A percentile compares a stretch with the other conserved stretches of the same genome.
These are phyloP conservation scores for Cyanidium caldarium DNA, from an alignment of 23 red algal species.

Conservation along the genomic window DNA sequence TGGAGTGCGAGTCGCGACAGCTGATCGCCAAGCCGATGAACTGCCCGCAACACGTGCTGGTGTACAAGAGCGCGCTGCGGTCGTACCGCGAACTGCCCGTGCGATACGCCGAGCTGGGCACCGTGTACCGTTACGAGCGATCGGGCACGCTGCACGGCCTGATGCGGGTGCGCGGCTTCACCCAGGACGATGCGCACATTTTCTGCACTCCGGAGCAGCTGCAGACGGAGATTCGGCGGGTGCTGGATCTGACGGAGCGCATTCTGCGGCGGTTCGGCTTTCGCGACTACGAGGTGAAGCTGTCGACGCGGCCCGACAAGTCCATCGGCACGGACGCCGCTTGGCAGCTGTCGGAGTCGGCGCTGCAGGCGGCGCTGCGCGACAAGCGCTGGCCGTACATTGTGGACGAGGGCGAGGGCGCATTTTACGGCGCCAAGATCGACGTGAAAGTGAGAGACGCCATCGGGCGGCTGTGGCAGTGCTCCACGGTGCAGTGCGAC, in stretches of 20 bases:
- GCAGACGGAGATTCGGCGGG: conserved; percentile 46
- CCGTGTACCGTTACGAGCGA: conserved; percentile 95
- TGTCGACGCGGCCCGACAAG: conserved; percentile 87
- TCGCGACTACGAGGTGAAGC: conserved; percentile 76
- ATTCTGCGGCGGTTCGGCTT: conserved; percentile 92
- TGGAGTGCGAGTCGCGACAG: conserved; percentile 63
- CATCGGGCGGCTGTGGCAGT: conserved; percentile 95
- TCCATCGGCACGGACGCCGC: conserved; percentile 84
- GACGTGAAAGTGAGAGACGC: conserved; percentile 97
- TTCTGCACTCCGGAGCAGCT: conserved; percentile 89
- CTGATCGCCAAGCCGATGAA: conserved; percentile 97
- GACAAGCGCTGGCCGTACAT: conserved; percentile 71
- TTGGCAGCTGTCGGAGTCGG: conserved; percentile 60
- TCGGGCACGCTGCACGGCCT: conserved; percentile 96
- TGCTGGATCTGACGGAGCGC: conserved; percentile 73
- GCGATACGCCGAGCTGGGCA: conserved; percentile 93
- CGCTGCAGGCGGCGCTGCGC: conserved; percentile 48
- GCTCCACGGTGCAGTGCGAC: conserved; percentile 99
- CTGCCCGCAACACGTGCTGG: conserved; percentile 88
- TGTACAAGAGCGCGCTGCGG: conserved; percentile 71
- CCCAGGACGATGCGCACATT: conserved; percentile 98
- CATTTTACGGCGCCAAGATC: conserved; percentile 99
- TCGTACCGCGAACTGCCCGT: conserved; percentile 93
- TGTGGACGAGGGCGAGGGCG: conserved; percentile 88
- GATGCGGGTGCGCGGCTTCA: conserved; percentile 96